Percentiles rank a stretch among this genome's conserved stretches.
These are phyloP conservation scores for Alternaria triticina DNA, from an alignment of 2,329 filamentous ascomycete species.

Conservation along the genomic window DNA sequence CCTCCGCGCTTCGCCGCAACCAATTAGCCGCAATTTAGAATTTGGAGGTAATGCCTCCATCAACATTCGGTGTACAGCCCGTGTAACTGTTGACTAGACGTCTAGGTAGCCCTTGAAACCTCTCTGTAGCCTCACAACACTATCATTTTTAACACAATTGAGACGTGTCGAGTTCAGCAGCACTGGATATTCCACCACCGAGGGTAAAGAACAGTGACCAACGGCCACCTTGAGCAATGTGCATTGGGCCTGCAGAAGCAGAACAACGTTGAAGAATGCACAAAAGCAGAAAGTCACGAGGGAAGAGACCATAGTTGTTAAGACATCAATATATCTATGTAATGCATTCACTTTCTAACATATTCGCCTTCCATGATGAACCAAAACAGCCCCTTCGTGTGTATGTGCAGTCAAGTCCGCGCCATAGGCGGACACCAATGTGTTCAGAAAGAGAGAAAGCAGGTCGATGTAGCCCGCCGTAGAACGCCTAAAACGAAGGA, in stretches of 20 bases:
- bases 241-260: rapidly evolving
- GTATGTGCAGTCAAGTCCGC: constrained; percentile 45
- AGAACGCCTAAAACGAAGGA: constrained; percentile 41
- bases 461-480: constrained; percentile 28
- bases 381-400: constrained; percentile 41
- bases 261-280: not conserved
- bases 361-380: constrained; percentile 41
- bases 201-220: not conserved
- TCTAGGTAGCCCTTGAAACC: not conserved
- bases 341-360: constrained; percentile 49
- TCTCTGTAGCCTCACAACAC: not conserved
- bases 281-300: not conserved
- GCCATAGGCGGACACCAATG: constrained; percentile 21
- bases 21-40: no score
- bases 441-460: constrained; percentile 35
- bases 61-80: not conserved
- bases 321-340: constrained; percentile 40
- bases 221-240: not conserved
- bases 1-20: no score
- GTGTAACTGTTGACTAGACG: not conserved
- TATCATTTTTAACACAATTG: not conserved
- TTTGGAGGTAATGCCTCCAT: no score
- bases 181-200: no score
- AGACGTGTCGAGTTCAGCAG: not conserved
- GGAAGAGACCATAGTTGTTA: not conserved